A percentile compares a stretch with the other conserved stretches of the same genome.
phyloP scores from a whole-genome alignment of 1,284 basidiomycete genomes.

The Pseudozyma sp. region DNA sequence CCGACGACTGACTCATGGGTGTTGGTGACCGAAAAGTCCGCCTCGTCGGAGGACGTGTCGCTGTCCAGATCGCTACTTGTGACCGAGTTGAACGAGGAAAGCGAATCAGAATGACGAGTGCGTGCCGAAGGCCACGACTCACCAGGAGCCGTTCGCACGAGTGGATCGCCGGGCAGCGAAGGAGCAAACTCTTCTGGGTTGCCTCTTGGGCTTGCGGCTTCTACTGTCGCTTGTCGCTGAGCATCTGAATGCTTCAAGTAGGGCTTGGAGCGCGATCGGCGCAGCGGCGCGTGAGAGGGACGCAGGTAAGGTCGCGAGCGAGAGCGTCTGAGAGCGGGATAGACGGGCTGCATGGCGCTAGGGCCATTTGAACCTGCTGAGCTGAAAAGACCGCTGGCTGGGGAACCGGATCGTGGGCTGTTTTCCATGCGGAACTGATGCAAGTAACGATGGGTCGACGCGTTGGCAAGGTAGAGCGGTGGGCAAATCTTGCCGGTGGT shows the following conservation, averaged over 20 bases:
- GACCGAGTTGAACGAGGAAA: slow-evolving; percentile 25
- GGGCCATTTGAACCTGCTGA: neutral
- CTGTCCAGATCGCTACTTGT: slow-evolving; percentile 31
- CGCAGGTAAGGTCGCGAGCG: slow-evolving; percentile 47
- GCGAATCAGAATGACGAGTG: slow-evolving; percentile 17
- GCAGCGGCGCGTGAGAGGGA: slow-evolving; percentile 18
- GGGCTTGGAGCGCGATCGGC: slow-evolving; percentile 47
- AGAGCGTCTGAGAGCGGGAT: slow-evolving; percentile 35
- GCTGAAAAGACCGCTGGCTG: neutral
- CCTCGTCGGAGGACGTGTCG: slow-evolving; percentile 25
- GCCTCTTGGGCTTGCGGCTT: slow-evolving; percentile 7
- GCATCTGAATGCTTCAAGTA: slow-evolving; percentile 23
- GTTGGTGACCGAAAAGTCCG: slow-evolving; percentile 17
- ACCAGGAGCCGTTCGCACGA: slow-evolving; percentile 23
- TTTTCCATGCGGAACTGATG: slow-evolving; percentile 17
- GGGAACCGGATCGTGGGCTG: slow-evolving; percentile 1
- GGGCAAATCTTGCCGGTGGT: slow-evolving; percentile 24
- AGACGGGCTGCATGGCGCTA: slow-evolving; percentile 14
- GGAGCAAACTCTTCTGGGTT: slow-evolving; percentile 40
- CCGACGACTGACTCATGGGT: slow-evolving; percentile 28
- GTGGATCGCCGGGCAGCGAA: slow-evolving; percentile 45
- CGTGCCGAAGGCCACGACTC: slow-evolving; percentile 51
- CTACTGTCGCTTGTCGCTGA: slow-evolving; percentile 9
- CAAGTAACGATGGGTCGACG: slow-evolving; percentile 50
- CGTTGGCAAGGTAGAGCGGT: slow-evolving; percentile 49